Base-by-base conservation (phyloP, 495 filamentous ascomycete genomes). In the Staphylotrichum tortipilum region DNA sequence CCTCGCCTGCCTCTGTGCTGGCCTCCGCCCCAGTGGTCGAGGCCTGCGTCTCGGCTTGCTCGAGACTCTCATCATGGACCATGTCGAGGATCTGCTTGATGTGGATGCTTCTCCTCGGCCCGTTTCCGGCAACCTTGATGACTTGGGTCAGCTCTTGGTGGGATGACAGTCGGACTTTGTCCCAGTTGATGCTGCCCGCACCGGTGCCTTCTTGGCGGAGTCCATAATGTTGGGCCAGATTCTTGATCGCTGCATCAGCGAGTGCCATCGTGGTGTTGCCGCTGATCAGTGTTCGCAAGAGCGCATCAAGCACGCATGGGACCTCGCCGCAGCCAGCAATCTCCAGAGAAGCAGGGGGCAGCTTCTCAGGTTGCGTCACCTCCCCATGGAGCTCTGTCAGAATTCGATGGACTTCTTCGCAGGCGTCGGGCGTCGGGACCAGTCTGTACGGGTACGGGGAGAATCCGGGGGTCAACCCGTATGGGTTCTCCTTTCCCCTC, bases 251-350 rank as follows among this genome's bases (percentile, higher is more conserved):
- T 33, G 63, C 68, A 49, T 81, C 76, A 4, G 85, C 78, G 49
- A 88, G 85, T 5, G 60, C 76, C 46, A 78, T 75, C 0, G 78
- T 80, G 0, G 87, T 92, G 7, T 83, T 80, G 1, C 84, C 85
- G 61, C 87, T 94, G 21, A 95, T 75, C 4, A 84, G 61, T 0
- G 89, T 95, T 21, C 89, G 78, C 19, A 95, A 77, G 0, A 98
- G 69, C 0, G 90, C 92, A 60, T 97, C 92, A 0, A 98, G 74
- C 1, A 96, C 81, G 17, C 83, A 91, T 0, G 91, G 91, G 0
- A 96, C 92, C 64, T 98, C 90, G 12, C 92, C 92, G 56, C 92
- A 98, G 2, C 90, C 91, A 15, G 89, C 80, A 12, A 89, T 77
- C 3, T 83, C 83, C 2, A 87, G 67, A n/a, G 86, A 88, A 1